Percentiles rank a stretch among this genome's conserved stretches.
These are phyloP conservation scores for Holtermanniella nyarrowii DNA, from an alignment of 768 basidiomycete species.

Conservation along the genomic window DNA sequence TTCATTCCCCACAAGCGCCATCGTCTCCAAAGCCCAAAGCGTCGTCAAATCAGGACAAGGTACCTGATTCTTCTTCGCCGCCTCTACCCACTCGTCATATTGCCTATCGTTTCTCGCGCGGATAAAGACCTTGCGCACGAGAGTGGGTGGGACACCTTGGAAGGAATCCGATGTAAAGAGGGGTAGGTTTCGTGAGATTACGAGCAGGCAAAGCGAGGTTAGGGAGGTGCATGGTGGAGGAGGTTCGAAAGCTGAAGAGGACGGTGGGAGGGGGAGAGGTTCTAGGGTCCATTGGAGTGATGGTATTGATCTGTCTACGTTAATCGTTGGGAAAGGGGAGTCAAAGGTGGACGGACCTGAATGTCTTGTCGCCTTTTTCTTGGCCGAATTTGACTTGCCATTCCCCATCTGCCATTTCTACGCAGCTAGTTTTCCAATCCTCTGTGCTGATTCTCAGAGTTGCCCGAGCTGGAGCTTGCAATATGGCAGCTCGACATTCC, in stretches of 20 bases:
- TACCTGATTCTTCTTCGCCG: not conserved
- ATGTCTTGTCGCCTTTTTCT: not conserved
- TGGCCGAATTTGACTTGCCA: not conserved
- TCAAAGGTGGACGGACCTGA: not conserved
- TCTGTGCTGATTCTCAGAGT: too few species aligned
- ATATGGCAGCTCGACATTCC: too few species aligned
- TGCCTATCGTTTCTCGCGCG: conserved; percentile 18
- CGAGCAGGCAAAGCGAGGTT: conserved; percentile 9
- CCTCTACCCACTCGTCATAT: conserved; percentile 13
- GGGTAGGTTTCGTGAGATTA: conserved; percentile 22
- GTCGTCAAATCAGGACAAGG: conserved; percentile 21
- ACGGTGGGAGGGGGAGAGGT: not conserved
- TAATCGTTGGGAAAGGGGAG: not conserved
- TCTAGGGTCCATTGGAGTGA: not conserved
- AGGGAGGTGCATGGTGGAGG: conserved; percentile 6
- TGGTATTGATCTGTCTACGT: not conserved
- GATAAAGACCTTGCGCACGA: conserved; percentile 13
- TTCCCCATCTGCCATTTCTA: too few species aligned
- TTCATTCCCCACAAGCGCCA: too few species aligned
- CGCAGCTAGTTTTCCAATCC: too few species aligned
- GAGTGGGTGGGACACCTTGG: conserved; percentile 1
- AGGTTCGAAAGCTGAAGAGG: not conserved
- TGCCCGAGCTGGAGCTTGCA: too few species aligned
- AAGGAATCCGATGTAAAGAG: conserved; percentile 11
- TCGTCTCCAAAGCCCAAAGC: conserved; percentile 13